phyloP scores from a whole-genome alignment of 208 protist genomes.

The Trypanosoma cruzi region DNA sequence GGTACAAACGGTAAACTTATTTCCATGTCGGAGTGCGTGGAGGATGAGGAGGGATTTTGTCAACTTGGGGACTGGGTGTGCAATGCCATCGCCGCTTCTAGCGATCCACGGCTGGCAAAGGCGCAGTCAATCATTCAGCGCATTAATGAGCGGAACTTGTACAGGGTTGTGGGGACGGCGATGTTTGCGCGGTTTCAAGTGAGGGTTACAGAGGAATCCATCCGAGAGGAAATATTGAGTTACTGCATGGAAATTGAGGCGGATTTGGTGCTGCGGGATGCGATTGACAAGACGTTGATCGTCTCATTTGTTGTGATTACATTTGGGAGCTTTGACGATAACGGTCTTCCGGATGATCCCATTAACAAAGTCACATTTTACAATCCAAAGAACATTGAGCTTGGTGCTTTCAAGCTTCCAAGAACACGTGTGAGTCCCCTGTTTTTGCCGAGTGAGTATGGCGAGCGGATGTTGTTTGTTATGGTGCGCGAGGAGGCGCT shows the following conservation, averaged over 20 bases:
- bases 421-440: constrained; percentile 47
- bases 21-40: constrained; percentile 34
- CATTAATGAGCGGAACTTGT: constrained; percentile 75
- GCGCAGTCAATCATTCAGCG: constrained; percentile 66
- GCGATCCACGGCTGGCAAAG: constrained; percentile 39
- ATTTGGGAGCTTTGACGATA: constrained; percentile 58
- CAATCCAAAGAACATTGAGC: constrained; percentile 51
- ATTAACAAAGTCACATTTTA: constrained; percentile 75
- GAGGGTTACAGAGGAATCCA: constrained; percentile 24
- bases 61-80: constrained; percentile 49
- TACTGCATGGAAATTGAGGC: constrained; percentile 1
- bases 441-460: constrained; percentile 72
- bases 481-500: constrained; percentile 51
- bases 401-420: constrained; percentile 60
- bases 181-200: constrained; percentile 31
- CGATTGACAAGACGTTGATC: constrained; percentile 29
- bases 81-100: constrained; percentile 48
- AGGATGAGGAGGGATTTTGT: constrained; percentile 39
- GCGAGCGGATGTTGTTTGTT: constrained; percentile 80
- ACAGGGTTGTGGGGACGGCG: constrained; percentile 49
- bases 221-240: constrained; percentile 28
- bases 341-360: constrained; percentile 56
- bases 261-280: not conserved
- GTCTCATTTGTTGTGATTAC: constrained; percentile 63
- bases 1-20: constrained; percentile 17